phyloP scores from a whole-genome alignment of 805 yeast species.

The Brettanomyces custersianus region DNA sequence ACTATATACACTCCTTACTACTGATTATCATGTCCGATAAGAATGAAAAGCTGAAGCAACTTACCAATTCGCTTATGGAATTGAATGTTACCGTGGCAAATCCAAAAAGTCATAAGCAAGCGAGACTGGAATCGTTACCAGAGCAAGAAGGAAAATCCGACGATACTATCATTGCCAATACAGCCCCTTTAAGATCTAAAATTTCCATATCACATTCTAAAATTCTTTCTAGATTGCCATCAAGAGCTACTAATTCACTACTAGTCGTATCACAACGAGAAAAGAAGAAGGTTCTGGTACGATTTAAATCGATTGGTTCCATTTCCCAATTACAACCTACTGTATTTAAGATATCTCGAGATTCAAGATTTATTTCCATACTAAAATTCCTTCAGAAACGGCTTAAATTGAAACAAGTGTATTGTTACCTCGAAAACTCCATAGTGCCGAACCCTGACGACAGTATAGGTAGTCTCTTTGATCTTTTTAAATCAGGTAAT shows the following conservation, averaged over 20 bases:
- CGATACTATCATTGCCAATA: slow-evolving; percentile 8
- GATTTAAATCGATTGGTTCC: slow-evolving; percentile 57
- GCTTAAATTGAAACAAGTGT: slow-evolving; percentile 23
- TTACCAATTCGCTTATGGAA: slow-evolving; percentile 3
- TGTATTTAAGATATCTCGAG: slow-evolving; percentile 38
- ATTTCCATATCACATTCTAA: slow-evolving; percentile 23
- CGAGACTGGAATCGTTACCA: background rate
- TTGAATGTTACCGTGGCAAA: slow-evolving; percentile 3
- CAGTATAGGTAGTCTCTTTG: slow-evolving; percentile 28
- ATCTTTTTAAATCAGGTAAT: slow-evolving; percentile 26
- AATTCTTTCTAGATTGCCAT: slow-evolving; percentile 16
- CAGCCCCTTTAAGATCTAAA: slow-evolving; percentile 17
- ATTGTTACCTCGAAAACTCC: slow-evolving; percentile 37
- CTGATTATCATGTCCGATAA: background rate
- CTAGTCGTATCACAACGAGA: slow-evolving; percentile 11
- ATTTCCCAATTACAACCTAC: slow-evolving; percentile 39
- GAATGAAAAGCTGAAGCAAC: slow-evolving; percentile 2
- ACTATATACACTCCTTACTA: too few species aligned
- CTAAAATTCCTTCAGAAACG: slow-evolving; percentile 35
- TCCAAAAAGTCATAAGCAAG: background rate
- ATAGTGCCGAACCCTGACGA: slow-evolving; percentile 39
- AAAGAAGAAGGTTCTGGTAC: slow-evolving; percentile 31
- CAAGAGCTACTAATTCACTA: slow-evolving; percentile 16
- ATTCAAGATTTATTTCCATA: slow-evolving; percentile 38
- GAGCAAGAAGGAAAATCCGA: background rate